phyloP scores from a whole-genome alignment of 805 yeast species.

The Kregervanrija fluxuum region DNA sequence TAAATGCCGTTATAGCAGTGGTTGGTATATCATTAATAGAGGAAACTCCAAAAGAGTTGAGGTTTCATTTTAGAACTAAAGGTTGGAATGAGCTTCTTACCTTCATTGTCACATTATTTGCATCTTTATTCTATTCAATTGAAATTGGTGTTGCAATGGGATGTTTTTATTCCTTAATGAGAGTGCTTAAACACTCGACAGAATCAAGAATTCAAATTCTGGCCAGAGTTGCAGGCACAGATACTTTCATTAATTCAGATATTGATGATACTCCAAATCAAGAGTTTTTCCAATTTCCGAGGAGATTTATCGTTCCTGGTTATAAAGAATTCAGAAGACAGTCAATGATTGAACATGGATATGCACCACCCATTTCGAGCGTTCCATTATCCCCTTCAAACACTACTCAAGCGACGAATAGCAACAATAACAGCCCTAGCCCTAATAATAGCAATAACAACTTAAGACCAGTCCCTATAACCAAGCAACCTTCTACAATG shows the following conservation, averaged over 20 bases:
- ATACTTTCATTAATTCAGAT: conserved; percentile 66
- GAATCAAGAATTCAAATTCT: conserved; percentile 78
- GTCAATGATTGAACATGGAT: conserved; percentile 7
- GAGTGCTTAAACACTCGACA: conserved; percentile 76
- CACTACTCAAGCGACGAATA: not conserved
- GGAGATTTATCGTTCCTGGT: conserved; percentile 18
- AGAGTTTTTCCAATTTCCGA: conserved; percentile 9
- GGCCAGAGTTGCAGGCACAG: conserved; percentile 57
- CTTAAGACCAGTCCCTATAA: not conserved
- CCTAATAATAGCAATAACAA: not conserved
- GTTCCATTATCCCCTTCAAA: too few relatives aligned
- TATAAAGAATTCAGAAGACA: conserved; percentile 21
- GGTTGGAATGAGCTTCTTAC: conserved; percentile 77
- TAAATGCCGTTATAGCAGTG: conserved; percentile 71
- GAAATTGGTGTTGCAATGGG: conserved; percentile 92
- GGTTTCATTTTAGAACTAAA: conserved; percentile 61
- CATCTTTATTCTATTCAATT: conserved; percentile 67
- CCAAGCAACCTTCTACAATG: not conserved
- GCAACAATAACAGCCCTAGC: not conserved
- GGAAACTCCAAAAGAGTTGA: conserved; percentile 76
- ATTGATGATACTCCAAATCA: conserved; percentile 25
- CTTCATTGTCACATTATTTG: conserved; percentile 52
- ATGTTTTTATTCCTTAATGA: conserved; percentile 65
- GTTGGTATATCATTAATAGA: conserved; percentile 74
- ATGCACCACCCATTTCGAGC: too few relatives aligned